Conservation (phyloP, 208 protist species). For the Crithidia mellificae region DNA sequence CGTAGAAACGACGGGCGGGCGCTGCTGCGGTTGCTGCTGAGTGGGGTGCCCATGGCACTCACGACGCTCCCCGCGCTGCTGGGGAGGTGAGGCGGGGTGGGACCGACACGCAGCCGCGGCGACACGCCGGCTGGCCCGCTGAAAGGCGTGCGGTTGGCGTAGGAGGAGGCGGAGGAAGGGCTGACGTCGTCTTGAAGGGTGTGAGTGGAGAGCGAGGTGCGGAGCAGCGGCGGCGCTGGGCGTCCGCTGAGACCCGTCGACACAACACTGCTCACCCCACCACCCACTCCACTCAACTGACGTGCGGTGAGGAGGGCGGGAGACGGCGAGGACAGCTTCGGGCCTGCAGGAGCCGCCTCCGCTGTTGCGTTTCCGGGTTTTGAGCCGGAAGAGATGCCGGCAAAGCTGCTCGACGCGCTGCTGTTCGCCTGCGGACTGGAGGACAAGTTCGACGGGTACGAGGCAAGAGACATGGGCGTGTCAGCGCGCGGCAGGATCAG, state of each 20-base stretch:
- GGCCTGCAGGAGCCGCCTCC: neutral
- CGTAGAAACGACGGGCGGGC: slow-evolving; percentile 24
- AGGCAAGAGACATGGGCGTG: slow-evolving; percentile 2
- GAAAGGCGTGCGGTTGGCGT: neutral
- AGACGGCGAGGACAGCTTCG: slow-evolving; percentile 15
- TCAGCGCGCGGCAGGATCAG: slow-evolving; percentile 1
- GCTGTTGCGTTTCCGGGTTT: neutral
- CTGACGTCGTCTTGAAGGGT: neutral
- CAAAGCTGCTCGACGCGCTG: slow-evolving; percentile 24
- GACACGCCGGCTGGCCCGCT: neutral
- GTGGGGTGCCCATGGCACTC: slow-evolving; percentile 13
- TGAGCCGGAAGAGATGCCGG: neutral
- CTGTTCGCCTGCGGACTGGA: slow-evolving; percentile 5
- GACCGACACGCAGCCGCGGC: slow-evolving; percentile 10
- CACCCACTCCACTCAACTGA: no score
- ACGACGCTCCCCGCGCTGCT: slow-evolving; percentile 27
- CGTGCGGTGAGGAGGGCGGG: no score
- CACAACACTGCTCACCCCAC: neutral
- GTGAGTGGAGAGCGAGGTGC: slow-evolving; percentile 12
- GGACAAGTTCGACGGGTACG: slow-evolving; percentile 16
- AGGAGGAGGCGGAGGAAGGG: slow-evolving; percentile 11
- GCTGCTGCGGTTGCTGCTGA: slow-evolving; percentile 29
- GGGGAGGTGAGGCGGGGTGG: slow-evolving; percentile 1
- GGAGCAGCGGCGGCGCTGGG: slow-evolving; percentile 16
- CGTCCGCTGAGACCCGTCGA: neutral